Conservation (phyloP, 345 rosid genomes). For the Melaleuca alternifolia region DNA sequence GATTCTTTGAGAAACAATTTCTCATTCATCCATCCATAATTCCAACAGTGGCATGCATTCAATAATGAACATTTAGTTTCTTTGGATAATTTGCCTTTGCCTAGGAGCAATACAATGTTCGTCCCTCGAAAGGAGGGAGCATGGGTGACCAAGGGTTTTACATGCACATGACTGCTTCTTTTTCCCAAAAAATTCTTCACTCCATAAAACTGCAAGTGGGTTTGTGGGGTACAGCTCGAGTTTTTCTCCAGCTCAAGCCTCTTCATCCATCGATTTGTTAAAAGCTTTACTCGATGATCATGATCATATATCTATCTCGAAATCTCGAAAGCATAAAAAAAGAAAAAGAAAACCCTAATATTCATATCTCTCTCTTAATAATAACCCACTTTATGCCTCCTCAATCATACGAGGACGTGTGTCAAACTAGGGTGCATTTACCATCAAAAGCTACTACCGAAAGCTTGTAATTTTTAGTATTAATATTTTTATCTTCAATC, state of each 20-base stretch:
- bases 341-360: background rate
- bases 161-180: background rate
- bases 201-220: background rate
- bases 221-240: background rate
- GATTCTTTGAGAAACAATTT: no score
- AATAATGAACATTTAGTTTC: background rate
- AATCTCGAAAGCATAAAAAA: background rate
- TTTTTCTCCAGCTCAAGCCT: background rate
- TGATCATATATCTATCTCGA: background rate
- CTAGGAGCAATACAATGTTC: background rate
- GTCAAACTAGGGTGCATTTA: constrained; percentile 1
- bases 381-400: background rate
- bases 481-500: background rate
- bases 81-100: background rate
- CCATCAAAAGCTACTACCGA: background rate
- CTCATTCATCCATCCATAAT: no score
- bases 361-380: background rate
- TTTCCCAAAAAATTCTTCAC: background rate
- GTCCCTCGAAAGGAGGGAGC: background rate
- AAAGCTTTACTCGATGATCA: background rate
- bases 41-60: no score
- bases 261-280: background rate
- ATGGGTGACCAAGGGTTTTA: background rate
- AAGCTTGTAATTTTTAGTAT: background rate
- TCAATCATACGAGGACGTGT: constrained; percentile 8